phyloP scores from a whole-genome alignment of 179 eudicot species.

The Sideroxylon spinosum region DNA sequence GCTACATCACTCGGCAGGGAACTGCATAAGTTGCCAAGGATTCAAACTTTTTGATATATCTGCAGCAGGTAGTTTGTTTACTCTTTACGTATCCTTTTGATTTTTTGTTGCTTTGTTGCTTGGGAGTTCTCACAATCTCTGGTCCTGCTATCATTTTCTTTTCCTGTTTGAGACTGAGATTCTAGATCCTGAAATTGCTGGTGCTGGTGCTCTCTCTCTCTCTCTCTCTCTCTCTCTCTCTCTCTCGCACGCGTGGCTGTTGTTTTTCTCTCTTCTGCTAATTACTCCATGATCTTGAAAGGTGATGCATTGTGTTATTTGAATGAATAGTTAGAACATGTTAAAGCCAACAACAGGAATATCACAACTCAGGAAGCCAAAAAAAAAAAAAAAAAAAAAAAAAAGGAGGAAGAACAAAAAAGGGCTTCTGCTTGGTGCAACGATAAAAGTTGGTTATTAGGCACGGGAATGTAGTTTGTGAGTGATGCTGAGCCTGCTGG shows the following conservation, averaged over 20 bases:
- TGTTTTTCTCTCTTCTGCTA: not conserved
- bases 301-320: not conserved
- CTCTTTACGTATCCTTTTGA: not conserved
- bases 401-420: not conserved
- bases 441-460: not conserved
- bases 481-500: not conserved
- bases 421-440: not conserved
- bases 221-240: not conserved
- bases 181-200: not conserved
- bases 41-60: conserved; percentile 60
- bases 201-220: not conserved
- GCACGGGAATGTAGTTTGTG: conserved; percentile 9
- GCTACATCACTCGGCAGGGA: conserved; percentile 67
- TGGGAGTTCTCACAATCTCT: not conserved
- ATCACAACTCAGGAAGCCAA: not conserved
- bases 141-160: not conserved
- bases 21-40: conserved; percentile 47
- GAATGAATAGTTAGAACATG: not conserved
- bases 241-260: not conserved
- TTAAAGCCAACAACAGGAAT: not conserved
- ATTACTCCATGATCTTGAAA: not conserved
- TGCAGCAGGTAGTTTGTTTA: conserved; percentile 49
- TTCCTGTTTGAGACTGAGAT: not conserved
- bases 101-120: not conserved
- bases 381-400: not conserved